These are phyloP conservation scores for Amanita rubescens DNA, from an alignment of 768 basidiomycete species.

Conservation along the genomic window DNA sequence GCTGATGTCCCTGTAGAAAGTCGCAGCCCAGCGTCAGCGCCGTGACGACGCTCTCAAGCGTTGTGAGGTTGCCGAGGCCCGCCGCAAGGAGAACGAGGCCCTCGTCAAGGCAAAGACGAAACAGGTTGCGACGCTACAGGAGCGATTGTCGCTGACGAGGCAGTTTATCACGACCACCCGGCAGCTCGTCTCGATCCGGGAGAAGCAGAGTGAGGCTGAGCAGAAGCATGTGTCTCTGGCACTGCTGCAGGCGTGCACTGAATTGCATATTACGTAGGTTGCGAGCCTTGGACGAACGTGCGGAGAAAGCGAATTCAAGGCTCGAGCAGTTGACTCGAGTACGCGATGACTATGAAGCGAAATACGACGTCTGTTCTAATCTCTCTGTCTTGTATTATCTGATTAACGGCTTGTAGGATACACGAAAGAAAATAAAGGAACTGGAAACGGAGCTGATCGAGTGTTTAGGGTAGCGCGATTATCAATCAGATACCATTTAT, in stretches of 20 bases:
- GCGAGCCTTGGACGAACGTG: conserved; percentile 6
- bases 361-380: conserved; percentile 12
- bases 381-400: conserved; percentile 2
- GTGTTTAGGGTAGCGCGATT: conserved; percentile 1
- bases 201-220: conserved; percentile 19
- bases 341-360: conserved; percentile 11
- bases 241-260: conserved; percentile 1
- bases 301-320: conserved; percentile 11
- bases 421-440: conserved; percentile 10
- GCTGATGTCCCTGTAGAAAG: not conserved
- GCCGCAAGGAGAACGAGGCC: conserved; percentile 12
- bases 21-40: not conserved
- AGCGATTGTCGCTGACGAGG: conserved; percentile 7
- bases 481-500: conserved; percentile 4
- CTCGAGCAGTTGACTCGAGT: conserved; percentile 13
- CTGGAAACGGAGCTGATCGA: conserved; percentile 16
- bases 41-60: conserved; percentile 19
- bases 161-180: conserved; percentile 14
- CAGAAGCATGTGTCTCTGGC: conserved; percentile 19
- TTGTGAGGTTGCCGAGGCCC: conserved; percentile 21
- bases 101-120: conserved; percentile 17
- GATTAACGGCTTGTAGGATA: conserved; percentile 11
- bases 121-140: conserved; percentile 16
- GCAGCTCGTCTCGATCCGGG: conserved; percentile 12
- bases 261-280: conserved; percentile 12